phyloP scores from a whole-genome alignment of 176 grass and related monocot species.

The maize (Zea mays) region Zm-B73-REFERENCE-NAM-5.0 NC_050102.1:41273001-41273500 shows the following conservation, averaged over 20 bases:
- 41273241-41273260: slow-evolving; percentile 33
- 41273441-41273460: slow-evolving; percentile 55
- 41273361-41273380: slow-evolving; percentile 64
- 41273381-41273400: slow-evolving; percentile 70
- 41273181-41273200: slow-evolving; percentile 36
- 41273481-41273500: slow-evolving; percentile 83
- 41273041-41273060: slow-evolving; percentile 9
- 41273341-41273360: slow-evolving; percentile 58
- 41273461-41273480: slow-evolving; percentile 94
- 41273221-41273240: slow-evolving; percentile 41
- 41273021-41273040: slow-evolving; percentile 41
- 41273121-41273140: slow-evolving; percentile 31
- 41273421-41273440: slow-evolving; percentile 40
- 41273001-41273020: slow-evolving; percentile 42
- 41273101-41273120: neutral
- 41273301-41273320: slow-evolving; percentile 71
- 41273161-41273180: slow-evolving; percentile 30
- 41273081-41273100: neutral
- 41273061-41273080: neutral
- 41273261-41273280: slow-evolving; percentile 32
- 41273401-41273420: slow-evolving; percentile 41
- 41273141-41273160: neutral
- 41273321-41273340: slow-evolving; percentile 39
- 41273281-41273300: slow-evolving; percentile 39
- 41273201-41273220: slow-evolving; percentile 35